Evolutionary conservation across 495 filamentous ascomycete genomes (phyloP).

Genomic region (Aspergillus mulundensis): DNA sequence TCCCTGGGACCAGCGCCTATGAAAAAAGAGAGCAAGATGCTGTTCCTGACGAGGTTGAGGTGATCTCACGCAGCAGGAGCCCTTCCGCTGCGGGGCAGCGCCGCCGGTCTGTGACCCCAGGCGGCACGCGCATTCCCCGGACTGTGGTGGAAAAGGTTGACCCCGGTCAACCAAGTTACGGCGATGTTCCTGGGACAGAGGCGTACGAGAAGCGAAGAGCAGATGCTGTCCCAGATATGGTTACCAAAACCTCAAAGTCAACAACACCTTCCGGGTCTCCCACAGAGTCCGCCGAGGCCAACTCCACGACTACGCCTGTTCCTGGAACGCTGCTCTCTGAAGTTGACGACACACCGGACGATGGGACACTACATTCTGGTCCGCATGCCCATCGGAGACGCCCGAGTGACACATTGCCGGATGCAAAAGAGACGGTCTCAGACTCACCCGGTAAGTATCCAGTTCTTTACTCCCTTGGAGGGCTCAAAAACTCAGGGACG

Average conservation of each 20-base stretch:
- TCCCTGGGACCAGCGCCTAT: conserved; percentile 60
- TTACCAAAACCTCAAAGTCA: conserved; percentile 37
- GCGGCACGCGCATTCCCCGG: conserved; percentile 64
- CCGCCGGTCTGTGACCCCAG: conserved; percentile 43
- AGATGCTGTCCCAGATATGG: conserved; percentile 79
- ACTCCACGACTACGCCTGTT: conserved; percentile 24
- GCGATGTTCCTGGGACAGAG: conserved; percentile 81
- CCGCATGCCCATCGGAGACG: conserved; percentile 41
- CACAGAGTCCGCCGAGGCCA: conserved; percentile 17
- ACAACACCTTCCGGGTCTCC: conserved; percentile 20
- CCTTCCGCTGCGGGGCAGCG: conserved; percentile 36
- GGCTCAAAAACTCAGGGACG: conserved; percentile 39
- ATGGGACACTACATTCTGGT: conserved; percentile 29
- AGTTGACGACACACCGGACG: conserved; percentile 38
- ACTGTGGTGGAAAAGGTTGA: conserved; percentile 82
- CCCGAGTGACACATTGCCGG: conserved; percentile 47
- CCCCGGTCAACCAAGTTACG: conserved; percentile 61
- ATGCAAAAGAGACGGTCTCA: conserved; percentile 42
- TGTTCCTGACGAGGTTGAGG: conserved; percentile 61
- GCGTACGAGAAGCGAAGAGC: conserved; percentile 70
- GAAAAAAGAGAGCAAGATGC: conserved; percentile 56
- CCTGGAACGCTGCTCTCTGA: conserved; percentile 45
- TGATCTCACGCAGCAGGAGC: conserved; percentile 51
- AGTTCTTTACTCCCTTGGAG: conserved; percentile 18
- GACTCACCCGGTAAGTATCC: conserved; percentile 47